These are phyloP conservation scores for Phytopythium litorale DNA, from an alignment of 352 stramenopile genomes.

Conservation along the genomic window DNA sequence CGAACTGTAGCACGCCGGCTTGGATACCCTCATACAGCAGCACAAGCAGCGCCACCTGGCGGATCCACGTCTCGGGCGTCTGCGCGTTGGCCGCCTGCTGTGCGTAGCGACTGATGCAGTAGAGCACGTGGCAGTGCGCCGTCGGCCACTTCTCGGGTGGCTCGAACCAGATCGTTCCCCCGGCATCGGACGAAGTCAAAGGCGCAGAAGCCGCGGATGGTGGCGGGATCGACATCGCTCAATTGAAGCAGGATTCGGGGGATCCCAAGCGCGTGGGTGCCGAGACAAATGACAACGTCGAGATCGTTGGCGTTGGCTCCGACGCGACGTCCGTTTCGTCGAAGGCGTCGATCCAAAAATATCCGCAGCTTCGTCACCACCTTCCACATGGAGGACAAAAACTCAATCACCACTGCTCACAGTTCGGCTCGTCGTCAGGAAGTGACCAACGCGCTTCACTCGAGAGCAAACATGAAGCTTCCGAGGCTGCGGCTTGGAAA, in stretches of 20 bases:
- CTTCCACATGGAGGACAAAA: no score
- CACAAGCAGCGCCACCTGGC: conserved; percentile 93
- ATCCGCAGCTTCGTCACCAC: no score
- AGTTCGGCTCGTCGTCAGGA: no score
- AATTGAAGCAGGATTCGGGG: not conserved
- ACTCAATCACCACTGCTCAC: no score
- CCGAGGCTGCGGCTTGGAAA: not conserved
- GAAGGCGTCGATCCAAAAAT: no score
- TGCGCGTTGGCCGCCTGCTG: conserved; percentile 79
- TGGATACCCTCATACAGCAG: conserved; percentile 97
- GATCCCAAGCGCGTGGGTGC: not conserved
- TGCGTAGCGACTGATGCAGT: conserved; percentile 94
- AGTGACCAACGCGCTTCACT: not conserved
- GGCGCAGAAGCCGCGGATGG: not conserved
- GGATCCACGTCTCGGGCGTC: conserved; percentile 92
- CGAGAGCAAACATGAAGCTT: not conserved
- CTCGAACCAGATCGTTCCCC: conserved; percentile 49
- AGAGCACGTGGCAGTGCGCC: conserved; percentile 95
- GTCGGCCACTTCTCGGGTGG: conserved; percentile 63
- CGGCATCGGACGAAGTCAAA: not conserved
- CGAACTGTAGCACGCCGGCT: conserved; percentile 90
- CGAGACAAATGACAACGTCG: no score
- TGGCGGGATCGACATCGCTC: not conserved
- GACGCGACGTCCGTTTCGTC: no score
- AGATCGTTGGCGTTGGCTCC: no score